Base-by-base conservation (phyloP, 441 rosid genomes). In the Populus trichocarpa region DNA sequence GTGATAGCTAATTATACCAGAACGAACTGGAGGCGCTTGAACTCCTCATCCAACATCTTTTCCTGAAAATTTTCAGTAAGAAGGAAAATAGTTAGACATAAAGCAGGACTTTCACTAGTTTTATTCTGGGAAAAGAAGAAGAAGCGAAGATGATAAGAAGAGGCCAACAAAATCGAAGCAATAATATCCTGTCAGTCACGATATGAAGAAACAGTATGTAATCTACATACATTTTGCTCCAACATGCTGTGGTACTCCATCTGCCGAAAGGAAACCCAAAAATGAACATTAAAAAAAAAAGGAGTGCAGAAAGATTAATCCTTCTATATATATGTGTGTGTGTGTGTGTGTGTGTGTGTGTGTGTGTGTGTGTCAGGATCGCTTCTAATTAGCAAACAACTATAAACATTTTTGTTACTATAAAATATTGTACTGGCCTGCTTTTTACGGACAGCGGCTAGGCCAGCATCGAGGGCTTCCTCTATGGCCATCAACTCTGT, bases 401-500 rank as follows among this genome's bases (percentile, higher is more conserved):
- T 25, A 26, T 25, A 28, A 11, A 6, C 20, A 72, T 28, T 46
- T 50, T 28, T 20, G 26, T 28, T 22, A 3, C 4, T 30, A 0
- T 2, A 5, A 22, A 23, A 20, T 13, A 16, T 12, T 5, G 6
- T 68, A 78, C 84, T 81, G 67, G 77, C 98, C 97, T 89, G 87
- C 50, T 84, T 85, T 23, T 86, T 85, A 35, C 96, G 91, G 79
- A 93, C 66, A 67, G 78, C 67, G 33, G 84, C 69, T 33, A 91
- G 92, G 73, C 98, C 98, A 65, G 84, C 85, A 68, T 92, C 91
- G 16, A 95, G 88, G 69, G 86, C 90, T 30, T 89, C 91, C 82
- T 95, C 95, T 63, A 93, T 70, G 67, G 79, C 84, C 83, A 85
- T 84, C 69, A 95, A 81, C 79, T 93, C 95, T 72, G 82, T 87